A percentile compares a stretch with the other conserved stretches of the same genome.
These are phyloP conservation scores for Drosera capensis DNA, from an alignment of 148 eudicot species.

Conservation along the genomic window DNA sequence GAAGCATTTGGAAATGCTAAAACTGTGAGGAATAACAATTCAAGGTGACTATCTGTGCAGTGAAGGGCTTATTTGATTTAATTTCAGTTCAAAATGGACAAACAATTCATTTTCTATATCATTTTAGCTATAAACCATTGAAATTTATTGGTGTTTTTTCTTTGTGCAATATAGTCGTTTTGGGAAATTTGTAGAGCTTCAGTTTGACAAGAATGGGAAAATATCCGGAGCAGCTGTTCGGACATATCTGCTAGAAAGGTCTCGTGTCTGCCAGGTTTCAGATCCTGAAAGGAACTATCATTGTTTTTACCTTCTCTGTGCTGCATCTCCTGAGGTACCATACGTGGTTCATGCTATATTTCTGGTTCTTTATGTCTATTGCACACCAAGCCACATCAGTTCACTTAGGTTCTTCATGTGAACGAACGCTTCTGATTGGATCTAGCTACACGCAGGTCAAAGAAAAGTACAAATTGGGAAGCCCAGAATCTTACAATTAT, in stretches of 20 bases:
- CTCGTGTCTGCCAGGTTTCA: slow-evolving; percentile 97
- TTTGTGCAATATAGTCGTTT: slow-evolving; percentile 54
- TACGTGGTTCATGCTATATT: not conserved
- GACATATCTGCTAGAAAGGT: slow-evolving; percentile 88
- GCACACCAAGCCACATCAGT: not conserved
- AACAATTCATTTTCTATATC: too few relatives aligned
- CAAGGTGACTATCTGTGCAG: slow-evolving; percentile 40
- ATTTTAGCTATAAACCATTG: slow-evolving; percentile 10
- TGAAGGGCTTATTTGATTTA: not conserved
- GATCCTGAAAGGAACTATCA: slow-evolving; percentile 96
- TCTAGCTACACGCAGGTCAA: slow-evolving; percentile 41
- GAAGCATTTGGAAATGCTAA: slow-evolving; percentile 99
- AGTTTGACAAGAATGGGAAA: slow-evolving; percentile 83
- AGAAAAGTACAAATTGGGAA: slow-evolving; percentile 65
- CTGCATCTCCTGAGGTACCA: slow-evolving; percentile 82
- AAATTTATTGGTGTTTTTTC: slow-evolving; percentile 4
- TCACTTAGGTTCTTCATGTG: not conserved
- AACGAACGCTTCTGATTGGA: slow-evolving; percentile 6
- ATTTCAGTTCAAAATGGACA: too few relatives aligned
- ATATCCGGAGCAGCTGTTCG: slow-evolving; percentile 96
- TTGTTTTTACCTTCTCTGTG: slow-evolving; percentile 86
- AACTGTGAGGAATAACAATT: slow-evolving; percentile 92
- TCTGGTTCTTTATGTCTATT: not conserved
- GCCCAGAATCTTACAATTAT: slow-evolving; percentile 65
- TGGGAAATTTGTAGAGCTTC: slow-evolving; percentile 96